Conservation (phyloP, 2,329 filamentous ascomycete species). For the Alternaria alternata region DNA sequence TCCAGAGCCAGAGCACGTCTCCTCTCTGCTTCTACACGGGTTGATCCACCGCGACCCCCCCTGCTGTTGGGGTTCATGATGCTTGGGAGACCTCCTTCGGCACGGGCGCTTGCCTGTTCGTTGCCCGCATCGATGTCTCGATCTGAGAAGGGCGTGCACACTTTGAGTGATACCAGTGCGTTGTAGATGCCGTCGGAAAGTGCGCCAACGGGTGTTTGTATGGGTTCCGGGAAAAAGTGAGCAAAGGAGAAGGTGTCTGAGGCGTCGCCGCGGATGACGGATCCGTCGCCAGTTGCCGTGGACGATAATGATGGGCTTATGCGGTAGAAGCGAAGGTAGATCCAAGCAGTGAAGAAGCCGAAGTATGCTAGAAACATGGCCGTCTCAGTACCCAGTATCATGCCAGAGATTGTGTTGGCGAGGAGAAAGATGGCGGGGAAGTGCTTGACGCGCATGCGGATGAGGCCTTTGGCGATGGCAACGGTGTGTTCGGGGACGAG, state of each 20-base stretch:
- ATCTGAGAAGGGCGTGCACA: conserved; percentile 86
- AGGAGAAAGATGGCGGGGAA: conserved; percentile 79
- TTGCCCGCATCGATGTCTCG: conserved; percentile 79
- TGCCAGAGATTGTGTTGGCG: conserved; percentile 72
- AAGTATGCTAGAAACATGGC: conserved; percentile 80
- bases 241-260: conserved; percentile 96
- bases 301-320: conserved; percentile 66
- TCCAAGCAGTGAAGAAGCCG: conserved; percentile 89
- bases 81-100: conserved; percentile 67
- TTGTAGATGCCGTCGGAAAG: conserved; percentile 79
- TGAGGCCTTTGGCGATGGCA: conserved; percentile 84
- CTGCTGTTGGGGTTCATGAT: conserved; percentile 62
- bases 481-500: conserved; percentile 97
- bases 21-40: conserved; percentile 90
- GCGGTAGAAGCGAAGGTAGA: conserved; percentile 96
- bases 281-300: conserved; percentile 60
- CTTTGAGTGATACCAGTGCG: conserved; percentile 74
- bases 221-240: conserved; percentile 88
- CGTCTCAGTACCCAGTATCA: conserved; percentile 73
- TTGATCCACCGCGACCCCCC: conserved; percentile 64
- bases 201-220: conserved; percentile 78
- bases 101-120: conserved; percentile 72
- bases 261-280: conserved; percentile 81
- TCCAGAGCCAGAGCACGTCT: conserved; percentile 88
- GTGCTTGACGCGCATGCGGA: conserved; percentile 87